Conservation (phyloP, 2,329 filamentous ascomycete species). For the Xylaria sp. region DNA sequence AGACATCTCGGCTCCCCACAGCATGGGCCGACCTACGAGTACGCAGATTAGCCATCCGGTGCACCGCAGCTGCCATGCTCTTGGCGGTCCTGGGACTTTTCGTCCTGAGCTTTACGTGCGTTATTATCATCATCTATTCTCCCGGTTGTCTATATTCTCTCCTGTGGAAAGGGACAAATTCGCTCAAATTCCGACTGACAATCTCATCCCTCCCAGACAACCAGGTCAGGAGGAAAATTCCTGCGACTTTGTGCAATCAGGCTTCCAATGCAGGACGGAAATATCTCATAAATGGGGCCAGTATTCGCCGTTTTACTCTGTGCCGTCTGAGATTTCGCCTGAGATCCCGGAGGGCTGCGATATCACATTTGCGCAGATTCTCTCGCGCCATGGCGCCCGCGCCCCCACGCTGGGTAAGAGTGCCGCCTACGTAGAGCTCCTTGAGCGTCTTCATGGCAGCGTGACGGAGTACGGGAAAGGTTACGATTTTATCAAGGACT, state of each 20-base stretch:
- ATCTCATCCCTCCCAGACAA: slow-evolving; percentile 14
- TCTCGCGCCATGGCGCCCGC: slow-evolving; percentile 80
- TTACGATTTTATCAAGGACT: slow-evolving; percentile 66
- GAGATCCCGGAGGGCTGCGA: slow-evolving; percentile 62
- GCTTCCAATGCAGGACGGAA: slow-evolving; percentile 58
- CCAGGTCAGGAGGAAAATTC: slow-evolving; percentile 21
- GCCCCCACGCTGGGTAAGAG: slow-evolving; percentile 71
- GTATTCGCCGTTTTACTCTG: slow-evolving; percentile 78
- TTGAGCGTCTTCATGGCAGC: slow-evolving; percentile 58
- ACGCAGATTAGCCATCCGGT: slow-evolving; percentile 18
- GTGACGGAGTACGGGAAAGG: slow-evolving; percentile 54
- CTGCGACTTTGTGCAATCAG: slow-evolving; percentile 50
- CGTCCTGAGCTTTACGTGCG: slow-evolving; percentile 25
- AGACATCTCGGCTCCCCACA: slow-evolving; percentile 6
- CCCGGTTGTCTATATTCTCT: no score
- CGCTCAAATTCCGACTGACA: background rate
- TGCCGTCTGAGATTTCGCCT: slow-evolving; percentile 59
- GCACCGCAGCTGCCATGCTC: slow-evolving; percentile 20
- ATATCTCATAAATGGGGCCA: slow-evolving; percentile 74
- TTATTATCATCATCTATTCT: background rate
- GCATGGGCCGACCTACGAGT: slow-evolving; percentile 18
- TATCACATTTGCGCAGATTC: slow-evolving; percentile 72
- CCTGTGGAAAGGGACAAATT: no score
- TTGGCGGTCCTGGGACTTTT: slow-evolving; percentile 22
- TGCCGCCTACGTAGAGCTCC: slow-evolving; percentile 54